Evolutionary conservation across 345 rosid species (phyloP).

Genomic region (Mallotus nudiflorus): DNA sequence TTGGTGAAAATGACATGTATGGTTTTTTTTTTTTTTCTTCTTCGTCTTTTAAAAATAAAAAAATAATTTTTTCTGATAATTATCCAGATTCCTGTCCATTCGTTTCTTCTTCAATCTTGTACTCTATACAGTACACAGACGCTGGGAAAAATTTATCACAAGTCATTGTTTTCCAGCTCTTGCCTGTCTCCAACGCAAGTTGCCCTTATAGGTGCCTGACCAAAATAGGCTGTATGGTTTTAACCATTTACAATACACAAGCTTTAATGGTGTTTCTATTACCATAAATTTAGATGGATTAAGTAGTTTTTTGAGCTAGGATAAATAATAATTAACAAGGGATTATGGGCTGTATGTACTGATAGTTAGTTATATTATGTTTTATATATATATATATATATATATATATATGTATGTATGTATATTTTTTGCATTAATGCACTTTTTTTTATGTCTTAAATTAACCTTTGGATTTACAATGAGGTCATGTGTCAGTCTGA

Average conservation of each 20-base stretch:
- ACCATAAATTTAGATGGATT: no score
- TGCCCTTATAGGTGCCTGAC: no score
- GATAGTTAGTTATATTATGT: not conserved
- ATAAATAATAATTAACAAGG: not conserved
- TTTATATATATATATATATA: no score
- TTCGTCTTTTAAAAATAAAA: no score
- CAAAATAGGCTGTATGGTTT: no score
- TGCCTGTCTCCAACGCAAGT: no score
- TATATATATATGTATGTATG: no score
- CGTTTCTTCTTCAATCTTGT: not conserved
- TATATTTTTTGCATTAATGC: no score
- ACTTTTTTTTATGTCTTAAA: not conserved
- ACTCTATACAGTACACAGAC: not conserved
- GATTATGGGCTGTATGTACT: constrained; percentile 1
- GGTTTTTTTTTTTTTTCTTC: constrained; percentile 30
- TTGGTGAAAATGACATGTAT: constrained; percentile 17
- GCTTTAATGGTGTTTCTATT: no score
- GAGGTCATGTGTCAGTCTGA: constrained; percentile 1
- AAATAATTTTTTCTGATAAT: no score
- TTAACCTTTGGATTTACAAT: constrained; percentile 2
- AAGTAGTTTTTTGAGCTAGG: no score
- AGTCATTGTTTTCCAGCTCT: not conserved
- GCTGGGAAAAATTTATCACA: not conserved
- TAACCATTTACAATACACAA: no score
- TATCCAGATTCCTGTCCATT: constrained; percentile 26